These are phyloP conservation scores for Endocarpon pusillum DNA, from an alignment of 495 filamentous ascomycete genomes.

Conservation along the genomic window DNA sequence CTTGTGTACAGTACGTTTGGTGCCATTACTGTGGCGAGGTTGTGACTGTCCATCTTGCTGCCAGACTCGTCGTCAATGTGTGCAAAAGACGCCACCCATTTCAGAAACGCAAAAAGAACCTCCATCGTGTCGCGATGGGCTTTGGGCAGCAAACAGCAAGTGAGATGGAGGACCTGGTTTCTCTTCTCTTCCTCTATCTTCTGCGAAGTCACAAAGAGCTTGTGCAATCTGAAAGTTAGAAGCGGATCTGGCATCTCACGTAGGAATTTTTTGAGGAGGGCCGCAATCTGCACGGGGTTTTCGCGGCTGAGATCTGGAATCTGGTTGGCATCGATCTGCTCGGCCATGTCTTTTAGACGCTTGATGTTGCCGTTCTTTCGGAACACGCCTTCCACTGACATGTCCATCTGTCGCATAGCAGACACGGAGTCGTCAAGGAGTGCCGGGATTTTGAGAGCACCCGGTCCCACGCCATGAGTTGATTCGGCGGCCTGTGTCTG, in stretches of 20 bases:
- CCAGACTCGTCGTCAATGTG: slow-evolving; percentile 82
- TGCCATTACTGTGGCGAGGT: slow-evolving; percentile 93
- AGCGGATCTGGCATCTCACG: slow-evolving; percentile 89
- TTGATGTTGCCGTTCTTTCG: slow-evolving; percentile 97
- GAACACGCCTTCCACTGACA: slow-evolving; percentile 97
- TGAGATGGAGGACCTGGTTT: slow-evolving; percentile 70
- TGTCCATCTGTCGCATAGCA: slow-evolving; percentile 96
- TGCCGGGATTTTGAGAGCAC: slow-evolving; percentile 69
- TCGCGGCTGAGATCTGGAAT: slow-evolving; percentile 69
- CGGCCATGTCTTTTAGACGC: slow-evolving; percentile 66
- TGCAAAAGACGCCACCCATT: slow-evolving; percentile 93
- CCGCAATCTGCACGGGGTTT: slow-evolving; percentile 82
- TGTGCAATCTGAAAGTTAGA: slow-evolving; percentile 86
- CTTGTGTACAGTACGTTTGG: slow-evolving; percentile 83
- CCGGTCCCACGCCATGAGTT: slow-evolving; percentile 87
- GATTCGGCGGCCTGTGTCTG: slow-evolving; percentile 92
- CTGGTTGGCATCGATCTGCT: slow-evolving; percentile 72
- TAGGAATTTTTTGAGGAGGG: slow-evolving; percentile 88
- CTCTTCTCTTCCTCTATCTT: slow-evolving; percentile 70
- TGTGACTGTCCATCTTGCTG: slow-evolving; percentile 98
- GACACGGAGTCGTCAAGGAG: slow-evolving; percentile 83
- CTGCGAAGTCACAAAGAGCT: slow-evolving; percentile 75
- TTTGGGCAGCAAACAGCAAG: slow-evolving; percentile 88
- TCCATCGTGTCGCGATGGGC: slow-evolving; percentile 86
- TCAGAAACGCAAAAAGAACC: slow-evolving; percentile 89